Evolutionary conservation across 2,329 filamentous ascomycete species (phyloP), one percentile per base, ranked within the genome.

Genomic region (Xylaria sp.): DNA sequence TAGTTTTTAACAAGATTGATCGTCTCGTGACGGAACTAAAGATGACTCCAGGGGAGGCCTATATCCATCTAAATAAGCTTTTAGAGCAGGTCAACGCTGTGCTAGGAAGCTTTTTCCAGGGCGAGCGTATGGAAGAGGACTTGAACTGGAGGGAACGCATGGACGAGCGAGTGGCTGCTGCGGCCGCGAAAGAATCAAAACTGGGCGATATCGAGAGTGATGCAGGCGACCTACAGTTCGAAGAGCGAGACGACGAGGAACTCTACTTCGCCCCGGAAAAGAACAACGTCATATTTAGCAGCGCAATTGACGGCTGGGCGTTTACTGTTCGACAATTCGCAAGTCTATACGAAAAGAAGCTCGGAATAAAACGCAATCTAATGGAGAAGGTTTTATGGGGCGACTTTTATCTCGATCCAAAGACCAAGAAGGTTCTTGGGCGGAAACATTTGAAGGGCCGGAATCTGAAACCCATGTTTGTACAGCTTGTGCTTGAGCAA

Each of bases 1-100:
- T 99, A 50, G 94, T 98, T 65, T 95, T 99, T 81, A 99, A 99
- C 84, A 99, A 99, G 82, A 97, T 99, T 85, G 96, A 99, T 81
- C 89, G 96, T 66, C 87, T 99, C 65, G 88, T 99, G 65, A 97
- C 93, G 2, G 96, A 99, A 83, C 86, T 98, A 63, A 95, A 97
- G 79, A 94, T 99, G 92, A 97, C 90, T 8, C 94, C 96, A 0
- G 85, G 82, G 18, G 96, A 99, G 79, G 96, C 96, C 42, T 97
- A 97, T 77, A 89, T 90, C 27, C 96, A 99, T 81, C 82, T 99
- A 16, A 94, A 87, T 79, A 96, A 94, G 79, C 86, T 98, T 3
- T 82, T 99, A 8, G 96, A 98, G 79, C 96, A 98, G 79, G 93
- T 99, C 58, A 99, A 99, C 78, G 96, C 96, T 48, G 94, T 99